A percentile compares a stretch with the other conserved stretches of the same genome.
These are phyloP conservation scores for Ophiocordyceps robertsii DNA, from an alignment of 2,329 filamentous ascomycete genomes.

Conservation along the genomic window DNA sequence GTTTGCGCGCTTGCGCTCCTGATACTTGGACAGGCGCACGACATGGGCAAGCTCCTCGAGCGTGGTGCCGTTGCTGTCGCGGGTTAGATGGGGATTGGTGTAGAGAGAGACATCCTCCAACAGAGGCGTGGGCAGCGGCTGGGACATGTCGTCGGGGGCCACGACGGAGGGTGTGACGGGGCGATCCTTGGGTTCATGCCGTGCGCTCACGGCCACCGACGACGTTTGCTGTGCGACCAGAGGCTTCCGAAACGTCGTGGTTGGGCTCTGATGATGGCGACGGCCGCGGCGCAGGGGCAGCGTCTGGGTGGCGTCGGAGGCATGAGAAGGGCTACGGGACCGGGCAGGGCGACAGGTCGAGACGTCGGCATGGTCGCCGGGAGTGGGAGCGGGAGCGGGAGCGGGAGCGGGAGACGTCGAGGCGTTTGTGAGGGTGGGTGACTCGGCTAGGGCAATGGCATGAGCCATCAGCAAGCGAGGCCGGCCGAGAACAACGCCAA, in stretches of 20 bases:
- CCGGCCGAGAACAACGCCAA: conserved; percentile 4
- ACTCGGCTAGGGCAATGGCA: conserved; percentile 15
- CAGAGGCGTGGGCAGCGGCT: conserved; percentile 37
- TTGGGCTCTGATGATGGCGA: conserved; percentile 21
- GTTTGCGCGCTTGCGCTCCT: conserved; percentile 66
- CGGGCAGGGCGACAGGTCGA: conserved; percentile 35
- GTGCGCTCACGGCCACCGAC: conserved; percentile 15
- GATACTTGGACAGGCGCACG: conserved; percentile 65
- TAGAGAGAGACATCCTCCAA: conserved; percentile 54
- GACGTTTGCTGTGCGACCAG: conserved; percentile 31
- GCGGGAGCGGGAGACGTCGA: conserved; percentile 44
- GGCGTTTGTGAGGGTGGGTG: conserved; percentile 16
- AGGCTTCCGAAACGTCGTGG: conserved; percentile 30
- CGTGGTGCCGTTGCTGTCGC: conserved; percentile 52
- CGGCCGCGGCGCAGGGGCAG: conserved; percentile 26
- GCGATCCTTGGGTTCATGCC: conserved; percentile 12
- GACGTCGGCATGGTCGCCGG: conserved; percentile 36
- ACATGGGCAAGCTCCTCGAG: conserved; percentile 68
- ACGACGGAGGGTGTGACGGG: conserved; percentile 13
- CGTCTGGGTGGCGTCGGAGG: conserved; percentile 28
- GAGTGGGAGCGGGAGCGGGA: conserved; percentile 40
- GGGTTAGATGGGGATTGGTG: conserved; percentile 44
- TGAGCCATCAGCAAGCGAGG: conserved; percentile 15
- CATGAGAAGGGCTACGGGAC: conserved; percentile 41
- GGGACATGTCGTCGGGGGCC: conserved; percentile 25